Conservation (phyloP, 352 stramenopile species). For the Albugo laibachii region DNA sequence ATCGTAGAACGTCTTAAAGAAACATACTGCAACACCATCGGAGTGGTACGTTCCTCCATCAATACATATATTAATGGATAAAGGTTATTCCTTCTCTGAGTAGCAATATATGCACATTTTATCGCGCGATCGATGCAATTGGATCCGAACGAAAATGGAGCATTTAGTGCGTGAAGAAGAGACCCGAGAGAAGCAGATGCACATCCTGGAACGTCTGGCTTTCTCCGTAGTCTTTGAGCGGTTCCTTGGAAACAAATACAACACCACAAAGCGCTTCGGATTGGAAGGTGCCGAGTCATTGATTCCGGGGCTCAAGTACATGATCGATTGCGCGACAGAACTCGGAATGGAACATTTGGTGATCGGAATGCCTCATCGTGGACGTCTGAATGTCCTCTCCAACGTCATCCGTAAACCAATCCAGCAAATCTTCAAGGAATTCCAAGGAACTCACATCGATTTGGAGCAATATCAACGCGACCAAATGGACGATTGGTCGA, state of each 20-base stretch:
- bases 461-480: conserved; percentile 65
- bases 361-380: conserved; percentile 96
- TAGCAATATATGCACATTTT: conserved; percentile 98
- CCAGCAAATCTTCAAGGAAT: conserved; percentile 95
- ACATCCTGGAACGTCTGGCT: conserved; percentile 93
- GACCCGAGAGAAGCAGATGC: conserved; percentile 85
- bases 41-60: conserved; percentile 44
- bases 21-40: conserved; percentile 94
- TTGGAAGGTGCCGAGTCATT: conserved; percentile 92
- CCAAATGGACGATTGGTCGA: conserved; percentile 79
- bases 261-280: conserved; percentile 96
- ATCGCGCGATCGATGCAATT: conserved; percentile 93
- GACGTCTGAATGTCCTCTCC: conserved; percentile 92
- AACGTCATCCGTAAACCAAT: conserved; percentile 98
- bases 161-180: conserved; percentile 47
- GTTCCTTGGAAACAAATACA: conserved; percentile 97
- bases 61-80: neutral
- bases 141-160: conserved; percentile 85
- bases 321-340: conserved; percentile 89
- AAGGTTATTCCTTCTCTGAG: neutral
- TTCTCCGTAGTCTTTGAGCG: conserved; percentile 98
- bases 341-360: conserved; percentile 92
- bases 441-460: conserved; percentile 90
- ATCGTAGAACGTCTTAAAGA: conserved; percentile 87
- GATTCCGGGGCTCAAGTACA: conserved; percentile 89